Conservation (phyloP, 169 alveolate species). For the Cryptosporidium viatorum region DNA sequence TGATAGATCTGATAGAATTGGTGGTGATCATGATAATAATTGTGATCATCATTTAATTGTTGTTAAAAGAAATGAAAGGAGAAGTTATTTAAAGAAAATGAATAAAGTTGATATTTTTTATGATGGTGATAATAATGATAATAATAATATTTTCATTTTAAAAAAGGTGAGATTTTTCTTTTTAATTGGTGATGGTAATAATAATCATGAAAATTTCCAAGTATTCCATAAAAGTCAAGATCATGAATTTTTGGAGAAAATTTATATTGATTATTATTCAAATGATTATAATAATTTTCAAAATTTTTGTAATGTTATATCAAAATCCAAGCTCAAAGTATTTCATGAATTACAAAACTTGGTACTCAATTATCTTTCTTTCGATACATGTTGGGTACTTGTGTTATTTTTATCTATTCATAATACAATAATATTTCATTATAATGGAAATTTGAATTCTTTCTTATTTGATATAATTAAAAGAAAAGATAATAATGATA, state of each 20-base stretch:
- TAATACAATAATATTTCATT: constrained; percentile 11
- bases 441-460: constrained; percentile 8
- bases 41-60: background rate
- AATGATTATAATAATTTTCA: constrained; percentile 17
- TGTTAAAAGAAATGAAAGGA: background rate
- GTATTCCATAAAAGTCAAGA: constrained; percentile 12
- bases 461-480: constrained; percentile 8
- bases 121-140: background rate
- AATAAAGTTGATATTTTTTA: background rate
- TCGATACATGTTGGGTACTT: constrained; percentile 40
- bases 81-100: background rate
- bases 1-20: background rate
- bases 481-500: background rate
- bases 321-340: background rate
- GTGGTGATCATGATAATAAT: background rate
- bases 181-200: background rate
- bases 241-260: constrained; percentile 18
- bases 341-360: constrained; percentile 2
- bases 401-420: constrained; percentile 28
- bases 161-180: background rate
- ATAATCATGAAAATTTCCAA: background rate
- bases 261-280: background rate
- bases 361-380: background rate
- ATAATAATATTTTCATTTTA: background rate
- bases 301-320: background rate